Percentiles rank a stretch among this genome's conserved stretches.
Conservation (phyloP, 2,329 filamentous ascomycete species). For the Chaetomium olivaceum region DNA sequence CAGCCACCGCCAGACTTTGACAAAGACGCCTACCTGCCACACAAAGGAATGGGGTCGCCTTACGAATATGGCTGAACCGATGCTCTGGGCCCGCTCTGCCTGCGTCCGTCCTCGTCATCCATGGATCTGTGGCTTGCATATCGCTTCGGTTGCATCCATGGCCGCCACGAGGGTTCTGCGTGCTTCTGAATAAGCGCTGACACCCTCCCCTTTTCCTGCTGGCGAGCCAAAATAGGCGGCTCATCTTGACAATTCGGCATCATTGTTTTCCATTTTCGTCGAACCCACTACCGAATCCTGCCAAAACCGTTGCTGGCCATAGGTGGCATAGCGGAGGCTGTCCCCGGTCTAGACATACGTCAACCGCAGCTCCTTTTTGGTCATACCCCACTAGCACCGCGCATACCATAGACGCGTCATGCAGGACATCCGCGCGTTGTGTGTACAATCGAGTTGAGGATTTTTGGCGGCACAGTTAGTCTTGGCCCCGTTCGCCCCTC, state of each 20-base stretch:
- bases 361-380: neutral
- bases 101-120: neutral
- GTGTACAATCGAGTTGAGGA: neutral
- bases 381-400: neutral
- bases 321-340: neutral
- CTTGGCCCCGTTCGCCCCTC: neutral
- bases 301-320: neutral
- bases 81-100: too few relatives aligned
- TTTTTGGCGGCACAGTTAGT: conserved; percentile 9
- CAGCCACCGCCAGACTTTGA: neutral
- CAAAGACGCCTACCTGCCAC: neutral
- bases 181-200: conserved; percentile 25
- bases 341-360: neutral
- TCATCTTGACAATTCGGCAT: neutral
- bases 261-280: conserved; percentile 10
- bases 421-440: neutral
- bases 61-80: neutral
- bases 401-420: neutral
- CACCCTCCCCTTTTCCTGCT: conserved; percentile 3
- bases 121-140: conserved; percentile 13
- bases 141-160: neutral
- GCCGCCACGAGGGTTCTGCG: conserved; percentile 13
- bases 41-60: neutral
- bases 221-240: conserved; percentile 12
- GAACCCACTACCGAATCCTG: neutral